Evolutionary conservation across 148 eudicot genomes (phyloP), one percentile per base, ranked within the genome.

Genomic region (Rhododendron ovatum): DNA sequence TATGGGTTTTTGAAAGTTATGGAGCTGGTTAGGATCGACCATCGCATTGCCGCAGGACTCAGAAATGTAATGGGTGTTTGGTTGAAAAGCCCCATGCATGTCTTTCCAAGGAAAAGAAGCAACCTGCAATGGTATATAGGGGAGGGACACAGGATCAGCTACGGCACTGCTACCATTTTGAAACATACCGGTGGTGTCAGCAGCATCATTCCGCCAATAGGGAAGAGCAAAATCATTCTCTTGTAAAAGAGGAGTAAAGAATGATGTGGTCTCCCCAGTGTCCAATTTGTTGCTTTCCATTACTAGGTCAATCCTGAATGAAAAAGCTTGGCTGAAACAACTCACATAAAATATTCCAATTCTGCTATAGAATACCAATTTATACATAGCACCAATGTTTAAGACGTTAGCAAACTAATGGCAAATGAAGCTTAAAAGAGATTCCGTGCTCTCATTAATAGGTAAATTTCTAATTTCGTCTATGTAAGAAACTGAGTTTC

Each of bases 21-120:
- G 84, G 83, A 79, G 81, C 55, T 85, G 84, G 51, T 78, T 69
- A 17, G 79, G 85, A 89, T 78, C 86, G 45, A 81, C 82, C 71
- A 78, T 80, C 8, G 75, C 80, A 33, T 24, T 88, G 80, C 74
- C 80, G 61, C 55, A 74, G 84, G 50, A 35, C 20, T 80, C 79
- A 45, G 71, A 67, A 69, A 80, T 48, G 33, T 69, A 33, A 35
- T 73, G 30, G 18, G 39, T 26, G 45, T 79, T 37, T 30, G 86
- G 59, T 53, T 48, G 87, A 79, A 63, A 71, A 24, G 75, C 41
- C 74, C 79, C 84, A 39, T 57, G 69, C 12, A 76, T 50, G 63
- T 88, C 82, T 79, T 73, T 43, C 77, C 48, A 22, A 63, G 61
- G 59, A 74, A 63, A 74, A 51, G 76, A 55, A 84, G 85, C 17